Percentiles rank a stretch among this genome's conserved stretches.
Conservation (phyloP, 495 filamentous ascomycete species). For the Rhizodiscina lignyota region DNA sequence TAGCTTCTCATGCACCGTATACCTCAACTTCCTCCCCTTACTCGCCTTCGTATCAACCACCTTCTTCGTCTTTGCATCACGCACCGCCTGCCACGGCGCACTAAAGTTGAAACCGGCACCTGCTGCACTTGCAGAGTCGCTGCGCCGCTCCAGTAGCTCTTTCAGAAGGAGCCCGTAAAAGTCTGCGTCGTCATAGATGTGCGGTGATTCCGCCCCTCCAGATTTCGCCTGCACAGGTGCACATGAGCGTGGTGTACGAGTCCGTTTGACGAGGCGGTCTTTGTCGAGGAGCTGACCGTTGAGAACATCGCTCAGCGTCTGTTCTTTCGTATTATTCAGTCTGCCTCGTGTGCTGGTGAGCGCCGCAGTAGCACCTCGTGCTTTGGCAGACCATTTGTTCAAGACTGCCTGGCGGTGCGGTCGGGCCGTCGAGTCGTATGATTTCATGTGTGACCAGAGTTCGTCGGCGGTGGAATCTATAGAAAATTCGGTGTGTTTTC, state of each 20-base stretch:
- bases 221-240: slow-evolving; percentile 46
- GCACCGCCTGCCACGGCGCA: slow-evolving; percentile 42
- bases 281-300: slow-evolving; percentile 52
- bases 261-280: slow-evolving; percentile 48
- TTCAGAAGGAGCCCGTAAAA: slow-evolving; percentile 89
- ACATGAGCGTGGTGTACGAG: slow-evolving; percentile 51
- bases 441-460: slow-evolving; percentile 59
- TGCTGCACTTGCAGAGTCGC: slow-evolving; percentile 33
- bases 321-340: slow-evolving; percentile 20
- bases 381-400: slow-evolving; percentile 53
- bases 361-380: slow-evolving; percentile 28
- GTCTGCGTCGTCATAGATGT: slow-evolving; percentile 77
- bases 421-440: slow-evolving; percentile 37
- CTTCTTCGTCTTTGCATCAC: slow-evolving; percentile 64
- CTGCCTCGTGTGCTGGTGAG: slow-evolving; percentile 19
- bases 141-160: slow-evolving; percentile 76
- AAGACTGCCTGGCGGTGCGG: slow-evolving; percentile 37
- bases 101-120: slow-evolving; percentile 22
- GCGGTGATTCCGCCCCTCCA: slow-evolving; percentile 27
- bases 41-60: slow-evolving; percentile 84
- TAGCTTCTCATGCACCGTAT: slow-evolving; percentile 87
- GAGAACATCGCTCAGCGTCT: slow-evolving; percentile 55
- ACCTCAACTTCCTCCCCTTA: slow-evolving; percentile 86
- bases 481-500: slow-evolving; percentile 28
- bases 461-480: slow-evolving; percentile 31